Base-by-base conservation (phyloP, 352 stramenopile genomes). In the Globisporangium orthogonon region DNA sequence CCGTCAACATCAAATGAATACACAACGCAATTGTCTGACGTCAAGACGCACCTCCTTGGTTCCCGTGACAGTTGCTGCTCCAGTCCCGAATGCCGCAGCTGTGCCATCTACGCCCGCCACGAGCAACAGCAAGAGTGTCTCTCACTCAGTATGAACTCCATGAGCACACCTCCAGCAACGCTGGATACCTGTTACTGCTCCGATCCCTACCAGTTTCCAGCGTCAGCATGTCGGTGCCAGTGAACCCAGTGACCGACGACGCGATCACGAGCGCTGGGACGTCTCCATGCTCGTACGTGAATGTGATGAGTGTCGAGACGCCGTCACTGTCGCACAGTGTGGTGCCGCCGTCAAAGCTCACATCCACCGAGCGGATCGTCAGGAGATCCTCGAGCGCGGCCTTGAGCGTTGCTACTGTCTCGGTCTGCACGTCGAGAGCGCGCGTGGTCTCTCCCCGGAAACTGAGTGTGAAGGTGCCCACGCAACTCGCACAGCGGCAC, bases 221-320 rank as follows among this genome's bases (percentile, higher is more conserved):
- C 4, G 72, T 71, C 30, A 87, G 49, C 13, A 56, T 50, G 11
- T 45, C 65, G 5, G 39, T 73, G 15, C 70, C 72, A 10, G 58
- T 61, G 10, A 86, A 28, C 0, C 72, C 72, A 7, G 60, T 60
- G 15, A 86, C 28, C 2, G 44, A 59, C 1, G 74, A 60, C 4
- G 62, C 44, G 6, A 67, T 61, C 17, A 88, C 56, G 0, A 91
- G 68, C 18, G 66, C 50, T 15, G 78, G 83, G 4, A 93, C 66
- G 37, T 86, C 63, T 7, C 80, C 83, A 47, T 89, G 78, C 52
- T 93, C 79, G 41, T 84, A 61, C 5, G 66, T 76, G 60, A 89
- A 93, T 6, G 80, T 87, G 56, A 93, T 64, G 46, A 74, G 52
- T 15, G 78, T 69, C 15, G 83, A 87, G 6, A 83, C 74, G 28